Base-by-base conservation (phyloP, 768 basidiomycete genomes). In the Boletales sp. region DNA sequence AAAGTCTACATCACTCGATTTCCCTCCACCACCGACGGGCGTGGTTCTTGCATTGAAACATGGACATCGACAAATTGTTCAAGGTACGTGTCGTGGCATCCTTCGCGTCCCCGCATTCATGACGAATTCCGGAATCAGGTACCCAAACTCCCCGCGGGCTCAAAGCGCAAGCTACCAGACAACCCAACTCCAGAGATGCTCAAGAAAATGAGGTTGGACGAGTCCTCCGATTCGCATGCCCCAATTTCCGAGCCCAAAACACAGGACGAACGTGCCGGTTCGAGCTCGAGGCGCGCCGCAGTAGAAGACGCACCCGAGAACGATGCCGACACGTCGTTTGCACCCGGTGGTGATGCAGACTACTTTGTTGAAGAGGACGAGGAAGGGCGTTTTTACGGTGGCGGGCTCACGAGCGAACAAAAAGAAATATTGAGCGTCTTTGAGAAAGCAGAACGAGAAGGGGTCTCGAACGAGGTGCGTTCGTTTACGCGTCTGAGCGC, bases 371-470 rank as follows among this genome's bases (percentile, higher is more conserved):
- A 95, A 59, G 93, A 94, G 68, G 93, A 94, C 61, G 90, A 87
- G 19, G 92, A 94, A 58, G 93, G 91, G 1, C 77, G 93, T 11
- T 94, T 95, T 70, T 95, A 86, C 61, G 96, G 96, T 35, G 93
- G 94, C 1, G 96, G 96, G 2, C 72, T 99, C 53, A 94, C 92
- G 2, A 79, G 76, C 35, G 87, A 94, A 64, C 96, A 99, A 72
- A 94, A 97, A 65, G 86, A 94, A 49, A 98, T 99, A 35, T 64
- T 99, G 50, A 92, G 90, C 57, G 94, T 99, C 51, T 95, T 99
- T 65, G 95, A 98, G 58, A 77, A 72, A 44, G 79, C 83, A 7
- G 82, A 76, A 40, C 80, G 77, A 9, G 82, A 84, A 37, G 83
- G 78, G 17, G 76, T 72, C 15, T 75, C 79, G 38, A 85, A 86